phyloP scores from a whole-genome alignment of 106 monocot species.

The Apostasia ramifera region DNA sequence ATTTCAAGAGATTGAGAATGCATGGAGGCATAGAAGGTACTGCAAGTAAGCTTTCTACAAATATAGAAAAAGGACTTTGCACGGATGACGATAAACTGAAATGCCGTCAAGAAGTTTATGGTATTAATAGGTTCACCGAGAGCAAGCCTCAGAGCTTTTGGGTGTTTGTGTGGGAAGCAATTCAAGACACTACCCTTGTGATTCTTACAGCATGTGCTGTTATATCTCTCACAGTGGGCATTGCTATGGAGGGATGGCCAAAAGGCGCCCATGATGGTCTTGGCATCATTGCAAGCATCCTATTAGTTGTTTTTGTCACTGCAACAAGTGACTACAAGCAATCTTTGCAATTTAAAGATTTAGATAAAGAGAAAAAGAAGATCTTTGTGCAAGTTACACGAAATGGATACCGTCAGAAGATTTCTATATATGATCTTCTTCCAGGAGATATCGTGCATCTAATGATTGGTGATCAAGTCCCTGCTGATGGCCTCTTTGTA shows the following conservation, averaged over 20 bases:
- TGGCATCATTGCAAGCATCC: constrained; percentile 13
- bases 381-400: constrained; percentile 18
- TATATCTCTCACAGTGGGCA: constrained; percentile 12
- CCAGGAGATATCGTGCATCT: constrained; percentile 19
- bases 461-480: constrained; percentile 22
- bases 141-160: constrained; percentile 11
- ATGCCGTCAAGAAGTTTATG: constrained; percentile 8
- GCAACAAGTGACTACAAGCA: constrained; percentile 21
- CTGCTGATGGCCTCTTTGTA: constrained; percentile 24
- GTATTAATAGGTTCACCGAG: constrained; percentile 11
- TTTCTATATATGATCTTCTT: constrained; percentile 24
- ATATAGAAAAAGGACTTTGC: constrained; percentile 3
- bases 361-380: constrained; percentile 25
- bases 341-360: constrained; percentile 24
- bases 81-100: constrained; percentile 4
- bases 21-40: constrained; percentile 21
- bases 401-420: constrained; percentile 15
- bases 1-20: constrained; percentile 14
- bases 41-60: constrained; percentile 10
- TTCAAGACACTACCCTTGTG: constrained; percentile 13
- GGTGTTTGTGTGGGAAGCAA: constrained; percentile 24
- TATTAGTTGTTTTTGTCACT: constrained; percentile 23
- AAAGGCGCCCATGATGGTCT: constrained; percentile 24
- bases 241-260: constrained; percentile 25
- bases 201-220: constrained; percentile 11